Conservation (phyloP, 2,329 filamentous ascomycete genomes). For the Fusarium nodosum region DNA sequence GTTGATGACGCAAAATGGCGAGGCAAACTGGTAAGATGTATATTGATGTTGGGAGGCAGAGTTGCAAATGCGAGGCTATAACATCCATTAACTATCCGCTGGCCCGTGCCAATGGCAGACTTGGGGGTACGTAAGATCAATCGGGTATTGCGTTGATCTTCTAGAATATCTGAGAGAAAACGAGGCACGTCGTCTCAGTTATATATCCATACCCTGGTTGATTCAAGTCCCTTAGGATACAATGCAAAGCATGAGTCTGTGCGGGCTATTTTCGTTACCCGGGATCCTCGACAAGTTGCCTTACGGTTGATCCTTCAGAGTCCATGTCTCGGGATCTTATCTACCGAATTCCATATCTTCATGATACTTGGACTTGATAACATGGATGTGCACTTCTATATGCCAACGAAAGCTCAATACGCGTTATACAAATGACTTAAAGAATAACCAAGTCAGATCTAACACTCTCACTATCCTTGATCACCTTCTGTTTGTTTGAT, state of each 20-base stretch:
- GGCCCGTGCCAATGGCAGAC: neutral
- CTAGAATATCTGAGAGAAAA: neutral
- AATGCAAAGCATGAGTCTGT: conserved; percentile 6
- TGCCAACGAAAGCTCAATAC: neutral
- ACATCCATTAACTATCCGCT: conserved; percentile 1
- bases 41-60: neutral
- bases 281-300: neutral
- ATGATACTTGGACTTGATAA: neutral
- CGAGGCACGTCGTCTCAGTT: conserved; percentile 4
- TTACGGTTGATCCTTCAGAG: neutral
- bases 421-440: neutral
- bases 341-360: neutral
- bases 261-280: neutral
- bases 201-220: conserved; percentile 6
- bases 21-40: conserved; percentile 16
- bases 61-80: conserved; percentile 16
- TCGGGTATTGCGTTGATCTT: neutral
- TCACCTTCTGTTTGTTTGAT: neutral
- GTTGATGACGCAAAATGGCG: conserved; percentile 22
- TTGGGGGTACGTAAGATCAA: neutral
- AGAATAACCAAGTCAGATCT: neutral
- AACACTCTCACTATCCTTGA: neutral
- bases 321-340: conserved; percentile 1
- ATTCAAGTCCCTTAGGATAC: neutral
- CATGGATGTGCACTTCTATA: no score